Percentiles rank a stretch among this genome's conserved stretches.
Evolutionary conservation across 1,139 yeast genomes (phyloP).

Genomic region (Blastobotrys persicus): DNA sequence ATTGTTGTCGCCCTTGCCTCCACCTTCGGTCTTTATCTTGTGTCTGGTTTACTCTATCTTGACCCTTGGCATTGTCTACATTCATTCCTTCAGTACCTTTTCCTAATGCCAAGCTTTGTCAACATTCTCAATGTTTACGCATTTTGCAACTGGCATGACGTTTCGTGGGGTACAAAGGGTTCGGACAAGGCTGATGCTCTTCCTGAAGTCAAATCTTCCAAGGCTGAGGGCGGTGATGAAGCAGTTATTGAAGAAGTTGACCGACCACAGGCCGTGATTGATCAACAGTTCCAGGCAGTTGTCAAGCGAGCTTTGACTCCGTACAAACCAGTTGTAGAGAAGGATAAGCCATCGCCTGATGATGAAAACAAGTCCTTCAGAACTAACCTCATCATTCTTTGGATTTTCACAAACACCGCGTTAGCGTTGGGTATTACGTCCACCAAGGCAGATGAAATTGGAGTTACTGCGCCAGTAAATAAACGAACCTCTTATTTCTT

Average conservation of each 20-base stretch:
- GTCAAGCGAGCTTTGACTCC: conserved; percentile 46
- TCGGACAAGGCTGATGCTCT: conserved; percentile 60
- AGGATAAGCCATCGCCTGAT: conserved; percentile 43
- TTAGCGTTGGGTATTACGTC: conserved; percentile 62
- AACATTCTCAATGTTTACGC: conserved; percentile 78
- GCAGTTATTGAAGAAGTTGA: conserved; percentile 72
- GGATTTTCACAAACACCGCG: conserved; percentile 75
- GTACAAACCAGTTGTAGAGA: conserved; percentile 37
- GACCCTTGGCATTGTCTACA: conserved; percentile 97
- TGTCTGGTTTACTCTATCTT: conserved; percentile 66
- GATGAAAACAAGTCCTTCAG: conserved; percentile 71
- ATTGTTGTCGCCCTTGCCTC: conserved; percentile 81
- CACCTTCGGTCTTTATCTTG: conserved; percentile 84
- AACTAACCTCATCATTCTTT: conserved; percentile 72
- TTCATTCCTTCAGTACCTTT: conserved; percentile 78
- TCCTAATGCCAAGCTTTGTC: conserved; percentile 85
- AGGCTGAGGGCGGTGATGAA: conserved; percentile 62
- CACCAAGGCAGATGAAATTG: conserved; percentile 32
- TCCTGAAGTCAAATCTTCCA: conserved; percentile 51
- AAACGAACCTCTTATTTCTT: conserved; percentile 55
- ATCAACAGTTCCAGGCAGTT: conserved; percentile 45
- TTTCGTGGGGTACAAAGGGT: conserved; percentile 98
- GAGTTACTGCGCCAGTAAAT: conserved; percentile 38
- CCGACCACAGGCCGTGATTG: conserved; percentile 67
- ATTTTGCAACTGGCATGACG: conserved; percentile 93